These are phyloP conservation scores for Fusarium equiseti DNA, from an alignment of 2,329 filamentous ascomycete genomes.

Conservation along the genomic window DNA sequence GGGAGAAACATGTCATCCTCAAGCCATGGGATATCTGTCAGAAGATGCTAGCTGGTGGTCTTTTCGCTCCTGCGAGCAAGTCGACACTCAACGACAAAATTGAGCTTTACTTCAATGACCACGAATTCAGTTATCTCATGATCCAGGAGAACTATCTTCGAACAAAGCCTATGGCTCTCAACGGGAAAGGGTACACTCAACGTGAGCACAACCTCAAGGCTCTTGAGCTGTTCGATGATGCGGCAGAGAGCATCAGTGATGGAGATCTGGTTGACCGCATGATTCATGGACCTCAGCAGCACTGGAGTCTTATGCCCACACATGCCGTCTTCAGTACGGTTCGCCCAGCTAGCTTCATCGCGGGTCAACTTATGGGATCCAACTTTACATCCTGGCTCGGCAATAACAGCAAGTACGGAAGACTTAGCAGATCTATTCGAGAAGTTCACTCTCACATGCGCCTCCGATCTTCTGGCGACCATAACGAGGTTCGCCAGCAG, in stretches of 20 bases:
- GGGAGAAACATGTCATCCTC: constrained; percentile 96
- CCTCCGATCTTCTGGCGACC: constrained; percentile 87
- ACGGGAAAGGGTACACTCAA: constrained; percentile 66
- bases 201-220: constrained; percentile 81
- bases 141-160: constrained; percentile 97
- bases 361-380: constrained; percentile 80
- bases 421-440: constrained; percentile 83
- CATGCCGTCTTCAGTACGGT: constrained; percentile 97
- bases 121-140: constrained; percentile 98
- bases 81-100: constrained; percentile 96
- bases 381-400: constrained; percentile 93
- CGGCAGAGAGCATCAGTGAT: constrained; percentile 96
- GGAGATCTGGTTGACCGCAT: constrained; percentile 96
- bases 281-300: constrained; percentile 98
- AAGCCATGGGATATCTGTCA: constrained; percentile 98
- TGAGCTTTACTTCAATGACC: constrained; percentile 98
- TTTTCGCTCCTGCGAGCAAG: constrained; percentile 87
- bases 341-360: constrained; percentile 85
- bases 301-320: constrained; percentile 97
- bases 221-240: constrained; percentile 87
- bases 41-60: constrained; percentile 88
- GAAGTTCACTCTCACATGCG: constrained; percentile 99
- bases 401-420: constrained; percentile 89
- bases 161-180: constrained; percentile 77
- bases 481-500: constrained; percentile 93